Percentiles rank a stretch among this genome's conserved stretches.
These are phyloP conservation scores for Hypericum androsaemum DNA, from an alignment of 345 rosid genomes.

Conservation along the genomic window DNA sequence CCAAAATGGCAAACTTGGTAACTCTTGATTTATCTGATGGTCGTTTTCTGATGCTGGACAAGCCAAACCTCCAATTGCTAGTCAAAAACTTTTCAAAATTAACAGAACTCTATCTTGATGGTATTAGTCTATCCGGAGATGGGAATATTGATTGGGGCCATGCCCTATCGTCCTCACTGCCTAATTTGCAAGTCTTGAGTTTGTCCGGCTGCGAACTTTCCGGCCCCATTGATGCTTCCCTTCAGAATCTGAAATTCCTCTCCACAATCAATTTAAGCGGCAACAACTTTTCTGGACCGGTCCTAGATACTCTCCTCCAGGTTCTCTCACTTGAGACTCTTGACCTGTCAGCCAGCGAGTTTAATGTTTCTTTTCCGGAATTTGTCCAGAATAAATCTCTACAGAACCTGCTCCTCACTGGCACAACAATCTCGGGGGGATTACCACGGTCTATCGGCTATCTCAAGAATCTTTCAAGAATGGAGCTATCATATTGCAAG, in stretches of 20 bases:
- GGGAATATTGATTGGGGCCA: slow-evolving; percentile 27
- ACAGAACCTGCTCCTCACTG: slow-evolving; percentile 10
- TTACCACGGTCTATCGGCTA: slow-evolving; percentile 29
- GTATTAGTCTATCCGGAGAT: slow-evolving; percentile 17
- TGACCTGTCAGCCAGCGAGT: slow-evolving; percentile 9
- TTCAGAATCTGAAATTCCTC: slow-evolving; percentile 13
- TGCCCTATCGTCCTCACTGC: slow-evolving; percentile 22
- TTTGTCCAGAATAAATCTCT: slow-evolving; percentile 15
- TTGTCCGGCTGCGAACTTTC: slow-evolving; percentile 24
- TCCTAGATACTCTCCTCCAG: slow-evolving; percentile 21
- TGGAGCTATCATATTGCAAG: slow-evolving; percentile 11
- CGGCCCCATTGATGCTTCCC: slow-evolving; percentile 22
- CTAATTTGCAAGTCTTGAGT: slow-evolving; percentile 30
- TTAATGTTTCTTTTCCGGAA: slow-evolving; percentile 18
- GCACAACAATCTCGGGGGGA: slow-evolving; percentile 22
- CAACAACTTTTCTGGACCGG: slow-evolving; percentile 16
- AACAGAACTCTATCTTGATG: slow-evolving; percentile 25
- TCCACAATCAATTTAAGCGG: slow-evolving; percentile 6
- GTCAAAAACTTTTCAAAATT: slow-evolving; percentile 17
- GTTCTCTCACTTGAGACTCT: slow-evolving; percentile 18
- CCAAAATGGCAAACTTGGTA: slow-evolving; percentile 26
- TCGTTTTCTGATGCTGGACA: neutral
- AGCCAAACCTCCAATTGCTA: slow-evolving; percentile 1
- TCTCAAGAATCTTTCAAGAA: slow-evolving; percentile 10
- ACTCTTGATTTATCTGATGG: slow-evolving; percentile 44